Conservation (phyloP, 2,329 filamentous ascomycete genomes). For the Saccharata proteae region DNA sequence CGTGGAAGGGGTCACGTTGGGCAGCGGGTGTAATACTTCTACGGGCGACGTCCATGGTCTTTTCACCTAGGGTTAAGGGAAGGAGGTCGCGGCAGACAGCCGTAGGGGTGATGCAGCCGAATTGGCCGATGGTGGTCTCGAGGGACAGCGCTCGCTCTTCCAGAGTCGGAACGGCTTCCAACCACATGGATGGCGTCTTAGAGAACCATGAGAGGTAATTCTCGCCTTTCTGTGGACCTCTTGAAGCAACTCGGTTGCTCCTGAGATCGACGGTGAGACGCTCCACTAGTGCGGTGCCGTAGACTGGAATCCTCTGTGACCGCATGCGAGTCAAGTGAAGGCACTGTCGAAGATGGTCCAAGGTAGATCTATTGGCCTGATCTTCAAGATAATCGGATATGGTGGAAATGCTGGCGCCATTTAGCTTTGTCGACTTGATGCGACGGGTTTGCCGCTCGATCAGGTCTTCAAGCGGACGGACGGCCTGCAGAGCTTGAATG, state of each 20-base stretch:
- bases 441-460: constrained; percentile 55
- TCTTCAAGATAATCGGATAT: constrained; percentile 60
- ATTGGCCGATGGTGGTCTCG: constrained; percentile 69
- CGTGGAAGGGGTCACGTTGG: constrained; percentile 75
- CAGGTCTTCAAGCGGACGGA: constrained; percentile 56
- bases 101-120: constrained; percentile 83
- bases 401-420: constrained; percentile 56
- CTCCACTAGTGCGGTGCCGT: constrained; percentile 67
- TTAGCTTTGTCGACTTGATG: constrained; percentile 41
- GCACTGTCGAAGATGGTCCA: constrained; percentile 65
- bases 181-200: constrained; percentile 52
- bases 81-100: constrained; percentile 72
- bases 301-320: constrained; percentile 68
- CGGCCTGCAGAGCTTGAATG: constrained; percentile 44
- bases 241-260: constrained; percentile 9
- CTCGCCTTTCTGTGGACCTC: constrained; percentile 5
- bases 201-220: constrained; percentile 57
- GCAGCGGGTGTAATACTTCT: constrained; percentile 35
- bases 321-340: constrained; percentile 72
- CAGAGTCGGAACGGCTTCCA: constrained; percentile 60
- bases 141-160: constrained; percentile 60
- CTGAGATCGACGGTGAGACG: constrained; percentile 47
- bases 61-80: constrained; percentile 48
- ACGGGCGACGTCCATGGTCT: constrained; percentile 44
- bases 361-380: constrained; percentile 31